Evolutionary conservation across 192 early-diverging fungal species (phyloP), one percentile per base, ranked within the genome.

Genomic region (Mortierella claussenii): DNA sequence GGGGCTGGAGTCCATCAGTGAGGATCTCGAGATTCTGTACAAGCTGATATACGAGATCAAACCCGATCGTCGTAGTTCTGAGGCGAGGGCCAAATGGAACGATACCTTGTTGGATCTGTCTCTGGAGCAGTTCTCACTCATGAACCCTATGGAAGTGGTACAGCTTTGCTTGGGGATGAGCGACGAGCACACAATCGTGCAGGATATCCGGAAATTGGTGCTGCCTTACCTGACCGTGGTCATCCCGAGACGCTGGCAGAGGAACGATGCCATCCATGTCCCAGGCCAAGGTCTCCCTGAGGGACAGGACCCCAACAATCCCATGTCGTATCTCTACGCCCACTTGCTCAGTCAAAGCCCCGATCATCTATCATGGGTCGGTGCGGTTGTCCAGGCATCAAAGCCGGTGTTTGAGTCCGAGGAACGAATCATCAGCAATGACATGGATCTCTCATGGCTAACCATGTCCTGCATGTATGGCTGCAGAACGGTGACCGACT

Each of bases 21-120:
- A 88, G 65, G 78, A 88, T 46, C 75, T 89, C 24, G 78, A 84
- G 26, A 87, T 88, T 53, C 50, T 91, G 15, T 85, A 79, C 30
- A 82, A 82, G 45, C 63, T 89, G 11, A 50, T 91, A 2, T 91
- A 91, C 61, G 83, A 87, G 36, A 87, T 82, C 30, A 83, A 78
- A 43, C 81, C 78, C n/a, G 42, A 68, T 11, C 50, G 30, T 53
- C 66, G 55, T 28, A 68, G 34, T 21, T 53, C 57, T 30, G 73
- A 62, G 32, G 66, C 33, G 30, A 49, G 42, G 48, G 55, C 15
- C 20, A 80, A 27, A 51, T 76, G 63, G 63, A 33, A 50, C 0
- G 65, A 46, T 24, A 76, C 65, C 6, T 20, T 76, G 28, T 26
- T 67, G 49, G 59, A 76, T n/a, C 44, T 76, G 1, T 67, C 79